Base-by-base conservation (phyloP, 2,329 filamentous ascomycete genomes). In the Anisogramma anomala region DNA sequence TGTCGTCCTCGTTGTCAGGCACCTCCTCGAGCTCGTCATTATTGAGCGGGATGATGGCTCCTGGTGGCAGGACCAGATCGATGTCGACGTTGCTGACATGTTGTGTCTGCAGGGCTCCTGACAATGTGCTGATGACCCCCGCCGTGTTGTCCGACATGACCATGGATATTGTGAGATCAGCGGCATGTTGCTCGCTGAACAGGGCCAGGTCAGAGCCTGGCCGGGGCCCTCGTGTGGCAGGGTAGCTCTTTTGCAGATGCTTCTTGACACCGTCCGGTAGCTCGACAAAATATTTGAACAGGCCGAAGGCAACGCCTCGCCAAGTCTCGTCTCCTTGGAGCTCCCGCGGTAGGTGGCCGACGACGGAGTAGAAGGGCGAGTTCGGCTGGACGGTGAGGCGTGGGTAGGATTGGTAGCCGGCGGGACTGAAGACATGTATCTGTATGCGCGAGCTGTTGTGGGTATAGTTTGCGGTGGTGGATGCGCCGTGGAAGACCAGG, bases 241-340 rank as follows among this genome's bases (percentile, higher is more conserved):
- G 70, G 50, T 74, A 77, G 27, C 67, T 61, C 51, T 69, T 70
- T 50, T 70, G 77, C 59, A 94, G 72, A 46, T 77, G 72, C 53
- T 69, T 70, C 67, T 86, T 94, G 56, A 87, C 80, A 27, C 73
- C 68, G 41, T 82, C 74, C 17, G 88, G 79, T 39, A 98, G 70
- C 62, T 96, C 89, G 47, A 76, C 74, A 58, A 95, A 96, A 68
- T 95, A 98, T 60, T 94, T 95, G 67, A 82, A 82, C 51, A 98
- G 70, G 42, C 85, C 87, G 61, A 96, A 94, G 35, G 89, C 91
- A 42, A 98, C 72, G 14, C 82, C 91, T 33, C 91, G 80, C 62
- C 83, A 93, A 49, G 94, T 72, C 61, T 96, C 89, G 59, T 96
- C 89, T 54, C 89, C 89, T 66, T 96, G 91, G 61, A 88, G 87